Evolutionary conservation across 345 rosid genomes (phyloP).

Genomic region (Trapa bicornis): DNA sequence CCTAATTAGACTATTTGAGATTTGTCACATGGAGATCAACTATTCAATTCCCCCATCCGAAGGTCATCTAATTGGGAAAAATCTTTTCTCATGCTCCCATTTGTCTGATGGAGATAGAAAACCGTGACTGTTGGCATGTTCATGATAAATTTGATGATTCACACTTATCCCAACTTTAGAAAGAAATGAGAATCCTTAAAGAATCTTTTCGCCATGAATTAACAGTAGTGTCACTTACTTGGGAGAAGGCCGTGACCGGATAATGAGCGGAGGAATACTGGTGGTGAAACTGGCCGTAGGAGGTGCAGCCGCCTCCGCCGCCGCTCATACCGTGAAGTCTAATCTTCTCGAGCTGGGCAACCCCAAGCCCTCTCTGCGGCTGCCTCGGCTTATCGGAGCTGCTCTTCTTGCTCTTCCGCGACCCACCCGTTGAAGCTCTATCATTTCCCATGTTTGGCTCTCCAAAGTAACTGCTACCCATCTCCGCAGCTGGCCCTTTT

Average conservation of each 20-base stretch:
- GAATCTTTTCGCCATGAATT: not conserved
- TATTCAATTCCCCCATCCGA: not conserved
- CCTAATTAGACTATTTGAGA: not conserved
- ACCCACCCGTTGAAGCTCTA: conserved; percentile 48
- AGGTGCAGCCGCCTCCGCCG: conserved; percentile 17
- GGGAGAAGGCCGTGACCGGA: conserved; percentile 41
- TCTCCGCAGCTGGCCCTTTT: conserved; percentile 26
- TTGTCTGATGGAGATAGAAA: not conserved
- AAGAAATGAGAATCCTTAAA: not conserved
- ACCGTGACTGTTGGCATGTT: not conserved
- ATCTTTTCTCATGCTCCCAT: not conserved
- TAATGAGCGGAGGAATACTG: conserved; percentile 14
- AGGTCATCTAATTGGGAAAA: not conserved
- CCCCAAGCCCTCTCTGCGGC: conserved; percentile 97
- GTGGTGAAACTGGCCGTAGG: conserved; percentile 12
- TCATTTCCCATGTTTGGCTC: conserved; percentile 54
- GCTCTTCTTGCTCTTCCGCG: conserved; percentile 76
- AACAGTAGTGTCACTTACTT: conserved; percentile 25
- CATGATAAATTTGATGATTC: too few relatives aligned
- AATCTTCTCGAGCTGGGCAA: conserved; percentile 70
- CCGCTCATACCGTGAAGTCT: conserved; percentile 18
- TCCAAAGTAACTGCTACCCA: conserved; percentile 76
- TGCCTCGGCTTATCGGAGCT: conserved; percentile 39
- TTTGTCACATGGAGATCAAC: not conserved
- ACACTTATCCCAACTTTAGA: too few relatives aligned